Percentiles rank a stretch among this genome's conserved stretches.
phyloP scores from a whole-genome alignment of 345 rosid genomes.

The Draba incana region DNA sequence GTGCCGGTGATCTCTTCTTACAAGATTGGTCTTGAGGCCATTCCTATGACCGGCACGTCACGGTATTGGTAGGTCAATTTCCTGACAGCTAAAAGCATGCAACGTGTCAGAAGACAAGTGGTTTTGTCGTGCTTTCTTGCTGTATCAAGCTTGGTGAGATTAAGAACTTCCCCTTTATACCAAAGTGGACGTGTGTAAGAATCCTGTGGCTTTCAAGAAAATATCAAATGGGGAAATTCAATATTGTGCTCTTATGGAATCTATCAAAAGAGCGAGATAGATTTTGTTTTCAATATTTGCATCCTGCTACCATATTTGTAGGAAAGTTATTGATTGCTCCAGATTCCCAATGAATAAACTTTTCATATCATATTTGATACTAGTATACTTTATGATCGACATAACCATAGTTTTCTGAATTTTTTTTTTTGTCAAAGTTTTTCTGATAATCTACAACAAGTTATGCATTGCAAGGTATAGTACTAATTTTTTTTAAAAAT shows the following conservation, averaged over 20 bases:
- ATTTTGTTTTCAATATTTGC: conserved; percentile 30
- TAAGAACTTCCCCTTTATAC: conserved; percentile 29
- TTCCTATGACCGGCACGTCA: conserved; percentile 34
- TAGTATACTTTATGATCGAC: neutral
- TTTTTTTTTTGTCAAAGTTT: no score
- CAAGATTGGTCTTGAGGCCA: conserved; percentile 15
- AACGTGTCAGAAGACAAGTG: conserved; percentile 22
- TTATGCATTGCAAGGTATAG: no score
- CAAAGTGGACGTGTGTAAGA: conserved; percentile 42
- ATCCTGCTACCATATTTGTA: neutral
- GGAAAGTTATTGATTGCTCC: neutral
- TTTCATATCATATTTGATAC: neutral
- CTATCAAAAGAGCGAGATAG: neutral
- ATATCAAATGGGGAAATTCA: conserved; percentile 2
- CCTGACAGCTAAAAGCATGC: conserved; percentile 32
- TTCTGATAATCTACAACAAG: no score
- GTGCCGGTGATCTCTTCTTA: conserved; percentile 34
- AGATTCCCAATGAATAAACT: neutral
- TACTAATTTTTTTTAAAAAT: no score
- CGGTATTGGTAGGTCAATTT: conserved; percentile 34
- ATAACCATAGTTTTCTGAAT: no score
- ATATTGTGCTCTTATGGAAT: conserved; percentile 11
- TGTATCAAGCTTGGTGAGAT: conserved; percentile 36
- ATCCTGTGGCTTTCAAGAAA: conserved; percentile 16
- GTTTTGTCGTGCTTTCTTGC: conserved; percentile 37